A percentile compares a stretch with the other conserved stretches of the same genome.
These are phyloP conservation scores for Penicillium sp. DNA, from an alignment of 2,329 filamentous ascomycete genomes.

Conservation along the genomic window DNA sequence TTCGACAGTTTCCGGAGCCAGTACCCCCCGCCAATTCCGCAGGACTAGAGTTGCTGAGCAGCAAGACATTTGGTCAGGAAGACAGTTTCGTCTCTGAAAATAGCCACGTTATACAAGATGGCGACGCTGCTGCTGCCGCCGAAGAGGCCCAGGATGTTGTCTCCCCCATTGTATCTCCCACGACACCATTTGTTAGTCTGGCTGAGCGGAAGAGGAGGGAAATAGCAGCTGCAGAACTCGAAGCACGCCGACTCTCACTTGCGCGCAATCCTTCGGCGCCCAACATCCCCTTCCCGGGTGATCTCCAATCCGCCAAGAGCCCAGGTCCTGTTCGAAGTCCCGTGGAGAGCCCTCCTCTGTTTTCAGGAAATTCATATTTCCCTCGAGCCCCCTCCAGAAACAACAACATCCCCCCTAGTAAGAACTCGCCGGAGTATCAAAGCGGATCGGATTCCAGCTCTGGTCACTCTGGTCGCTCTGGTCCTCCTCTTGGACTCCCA, in stretches of 20 bases:
- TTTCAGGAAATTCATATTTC: slow-evolving; percentile 36
- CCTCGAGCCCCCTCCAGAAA: slow-evolving; percentile 36
- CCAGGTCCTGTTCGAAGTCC: slow-evolving; percentile 37
- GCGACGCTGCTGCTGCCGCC: background rate
- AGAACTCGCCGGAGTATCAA: slow-evolving; percentile 44
- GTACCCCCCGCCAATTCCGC: slow-evolving; percentile 13
- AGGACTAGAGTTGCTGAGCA: slow-evolving; percentile 12
- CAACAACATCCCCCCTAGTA: slow-evolving; percentile 38
- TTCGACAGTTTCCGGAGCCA: slow-evolving; percentile 33
- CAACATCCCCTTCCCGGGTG: slow-evolving; percentile 74
- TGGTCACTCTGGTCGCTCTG: slow-evolving; percentile 51
- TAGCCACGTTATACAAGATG: slow-evolving; percentile 6
- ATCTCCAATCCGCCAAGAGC: slow-evolving; percentile 40
- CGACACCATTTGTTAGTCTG: slow-evolving; percentile 45
- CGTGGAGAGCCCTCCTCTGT: slow-evolving; percentile 49
- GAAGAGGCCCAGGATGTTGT: slow-evolving; percentile 29
- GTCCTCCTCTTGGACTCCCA: slow-evolving; percentile 72
- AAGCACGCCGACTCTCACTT: slow-evolving; percentile 83
- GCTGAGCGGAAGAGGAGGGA: slow-evolving; percentile 73
- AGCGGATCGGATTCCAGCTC: slow-evolving; percentile 46
- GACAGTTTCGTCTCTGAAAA: slow-evolving; percentile 10
- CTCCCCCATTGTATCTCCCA: slow-evolving; percentile 27
- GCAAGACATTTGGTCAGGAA: slow-evolving; percentile 14
- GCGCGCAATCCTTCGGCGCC: slow-evolving; percentile 80
- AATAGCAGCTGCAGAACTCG: slow-evolving; percentile 79